These are phyloP conservation scores for Scheffersomyces coipomensis DNA, from an alignment of 805 yeast genomes.

Conservation along the genomic window DNA sequence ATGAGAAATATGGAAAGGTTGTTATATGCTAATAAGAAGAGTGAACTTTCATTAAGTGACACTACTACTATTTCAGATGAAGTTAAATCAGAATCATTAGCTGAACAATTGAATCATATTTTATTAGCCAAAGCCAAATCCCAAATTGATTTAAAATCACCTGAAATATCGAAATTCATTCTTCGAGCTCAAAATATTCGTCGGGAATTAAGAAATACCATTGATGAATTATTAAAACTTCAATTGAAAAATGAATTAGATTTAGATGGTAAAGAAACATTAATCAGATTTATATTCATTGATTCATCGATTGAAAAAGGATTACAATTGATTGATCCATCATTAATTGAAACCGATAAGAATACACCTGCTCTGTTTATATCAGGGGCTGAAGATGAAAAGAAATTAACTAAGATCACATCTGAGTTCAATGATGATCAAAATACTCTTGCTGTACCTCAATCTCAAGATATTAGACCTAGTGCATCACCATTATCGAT, in stretches of 20 bases:
- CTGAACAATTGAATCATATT: conserved; percentile 29
- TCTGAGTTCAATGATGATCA: conserved; percentile 2
- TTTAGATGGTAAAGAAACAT: conserved; percentile 70
- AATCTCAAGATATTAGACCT: background rate
- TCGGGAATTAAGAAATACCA: conserved; percentile 26
- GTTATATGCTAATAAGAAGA: conserved; percentile 44
- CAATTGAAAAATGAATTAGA: conserved; percentile 56
- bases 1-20: conserved; percentile 77
- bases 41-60: conserved; percentile 6
- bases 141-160: conserved; percentile 29
- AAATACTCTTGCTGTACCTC: background rate
- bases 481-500: conserved; percentile 13
- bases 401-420: conserved; percentile 5
- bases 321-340: conserved; percentile 37
- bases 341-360: conserved; percentile 20
- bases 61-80: conserved; percentile 1
- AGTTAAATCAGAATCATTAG: conserved; percentile 12
- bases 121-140: conserved; percentile 31
- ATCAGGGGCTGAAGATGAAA: conserved; percentile 22
- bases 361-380: conserved; percentile 5
- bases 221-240: conserved; percentile 55
- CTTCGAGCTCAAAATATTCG: conserved; percentile 25
- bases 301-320: conserved; percentile 69
- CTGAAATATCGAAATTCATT: conserved; percentile 29
- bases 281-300: conserved; percentile 65